phyloP scores from a whole-genome alignment of 495 filamentous ascomycete genomes.

The Talaromyces proteolyticus region DNA sequence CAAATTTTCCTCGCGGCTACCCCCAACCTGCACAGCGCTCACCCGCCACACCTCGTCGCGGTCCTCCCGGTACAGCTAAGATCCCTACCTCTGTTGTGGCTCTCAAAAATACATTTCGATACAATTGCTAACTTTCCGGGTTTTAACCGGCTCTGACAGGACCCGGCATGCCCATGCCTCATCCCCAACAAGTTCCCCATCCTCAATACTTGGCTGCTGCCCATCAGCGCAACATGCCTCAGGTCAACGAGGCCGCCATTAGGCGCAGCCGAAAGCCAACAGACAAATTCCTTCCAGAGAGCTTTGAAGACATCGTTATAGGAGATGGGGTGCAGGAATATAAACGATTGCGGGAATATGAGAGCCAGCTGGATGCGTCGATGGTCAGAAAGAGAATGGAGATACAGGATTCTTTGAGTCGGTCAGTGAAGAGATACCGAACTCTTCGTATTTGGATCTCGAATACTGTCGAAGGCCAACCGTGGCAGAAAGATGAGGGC shows the following conservation, averaged over 20 bases:
- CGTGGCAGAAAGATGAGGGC: constrained; percentile 67
- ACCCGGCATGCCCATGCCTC: constrained; percentile 29
- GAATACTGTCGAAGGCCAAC: constrained; percentile 91
- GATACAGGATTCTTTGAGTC: constrained; percentile 75
- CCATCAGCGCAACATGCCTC: constrained; percentile 30
- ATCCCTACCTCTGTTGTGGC: constrained; percentile 14
- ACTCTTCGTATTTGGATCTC: constrained; percentile 92
- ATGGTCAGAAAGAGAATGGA: constrained; percentile 93
- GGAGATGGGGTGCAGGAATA: constrained; percentile 82
- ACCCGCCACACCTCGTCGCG: constrained; percentile 42
- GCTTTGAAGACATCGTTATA: constrained; percentile 70
- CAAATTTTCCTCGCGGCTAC: constrained; percentile 37
- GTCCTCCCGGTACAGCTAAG: constrained; percentile 31
- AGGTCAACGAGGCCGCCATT: constrained; percentile 50
- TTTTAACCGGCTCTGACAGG: constrained; percentile 15
- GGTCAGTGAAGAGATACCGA: constrained; percentile 73
- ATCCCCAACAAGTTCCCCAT: constrained; percentile 34
- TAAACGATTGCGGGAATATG: constrained; percentile 73
- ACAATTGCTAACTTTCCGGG: constrained; percentile 6
- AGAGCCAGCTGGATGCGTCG: constrained; percentile 86
- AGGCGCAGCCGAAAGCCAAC: constrained; percentile 81
- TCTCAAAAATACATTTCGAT: no score
- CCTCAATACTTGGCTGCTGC: constrained; percentile 32
- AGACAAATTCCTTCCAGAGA: constrained; percentile 90
- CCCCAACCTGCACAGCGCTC: constrained; percentile 36